These are phyloP conservation scores for Penicillium goetzii DNA, from an alignment of 495 filamentous ascomycete genomes.

Conservation along the genomic window DNA sequence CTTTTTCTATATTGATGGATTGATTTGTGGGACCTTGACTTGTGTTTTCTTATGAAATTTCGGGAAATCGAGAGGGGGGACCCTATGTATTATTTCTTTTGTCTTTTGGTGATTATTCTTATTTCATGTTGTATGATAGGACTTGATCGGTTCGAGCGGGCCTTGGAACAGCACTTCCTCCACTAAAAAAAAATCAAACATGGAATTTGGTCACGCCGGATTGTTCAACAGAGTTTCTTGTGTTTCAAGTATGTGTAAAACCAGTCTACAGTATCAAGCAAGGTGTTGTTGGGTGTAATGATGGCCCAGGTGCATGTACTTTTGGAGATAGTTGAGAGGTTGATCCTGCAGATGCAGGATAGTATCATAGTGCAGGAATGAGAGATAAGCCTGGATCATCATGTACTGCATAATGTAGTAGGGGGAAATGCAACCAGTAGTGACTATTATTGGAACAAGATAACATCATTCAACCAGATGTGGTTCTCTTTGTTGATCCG, in stretches of 20 bases:
- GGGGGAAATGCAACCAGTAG: neutral
- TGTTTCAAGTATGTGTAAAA: neutral
- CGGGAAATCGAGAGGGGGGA: conserved; percentile 1
- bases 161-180: conserved; percentile 52
- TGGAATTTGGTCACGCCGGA: conserved; percentile 23
- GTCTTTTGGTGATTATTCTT: conserved; percentile 35
- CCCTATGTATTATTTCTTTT: conserved; percentile 40
- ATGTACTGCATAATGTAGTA: neutral
- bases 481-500: neutral
- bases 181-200: conserved; percentile 19
- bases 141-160: conserved; percentile 51
- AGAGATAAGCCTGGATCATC: neutral
- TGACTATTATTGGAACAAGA: neutral
- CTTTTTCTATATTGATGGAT: conserved; percentile 3
- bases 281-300: neutral
- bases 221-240: neutral
- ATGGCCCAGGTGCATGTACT: neutral
- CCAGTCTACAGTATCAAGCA: neutral
- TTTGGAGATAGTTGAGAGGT: neutral
- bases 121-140: conserved; percentile 53
- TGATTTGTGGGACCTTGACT: conserved; percentile 11
- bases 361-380: neutral
- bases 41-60: neutral
- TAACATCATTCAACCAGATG: neutral
- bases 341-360: neutral